phyloP scores from a whole-genome alignment of 495 filamentous ascomycete species.

The Podospora tetraspora region DNA sequence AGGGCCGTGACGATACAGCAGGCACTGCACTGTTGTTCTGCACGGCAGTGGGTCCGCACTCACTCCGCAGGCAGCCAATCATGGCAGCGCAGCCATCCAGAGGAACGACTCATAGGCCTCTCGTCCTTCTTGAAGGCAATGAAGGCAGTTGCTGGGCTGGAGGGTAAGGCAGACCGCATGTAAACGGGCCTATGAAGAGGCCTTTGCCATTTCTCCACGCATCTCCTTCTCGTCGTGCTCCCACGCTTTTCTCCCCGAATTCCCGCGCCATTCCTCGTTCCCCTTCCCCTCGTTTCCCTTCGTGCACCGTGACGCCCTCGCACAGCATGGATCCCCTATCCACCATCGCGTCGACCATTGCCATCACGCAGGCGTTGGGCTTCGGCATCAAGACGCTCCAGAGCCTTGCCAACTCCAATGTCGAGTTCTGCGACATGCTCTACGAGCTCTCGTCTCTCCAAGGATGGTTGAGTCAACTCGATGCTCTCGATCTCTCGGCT shows the following conservation, averaged over 20 bases:
- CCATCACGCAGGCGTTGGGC: conserved; percentile 2
- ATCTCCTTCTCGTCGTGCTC: not conserved
- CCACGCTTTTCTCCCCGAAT: not conserved
- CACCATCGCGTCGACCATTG: not conserved
- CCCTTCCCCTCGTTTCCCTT: not conserved
- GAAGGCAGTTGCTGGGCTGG: not conserved
- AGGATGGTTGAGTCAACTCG: not conserved
- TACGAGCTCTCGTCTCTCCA: not conserved
- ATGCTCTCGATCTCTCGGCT: not conserved
- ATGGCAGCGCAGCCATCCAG: not conserved
- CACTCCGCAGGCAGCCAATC: not conserved
- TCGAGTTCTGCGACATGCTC: conserved; percentile 5
- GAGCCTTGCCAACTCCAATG: not conserved
- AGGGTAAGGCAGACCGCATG: not conserved
- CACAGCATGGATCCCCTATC: conserved; percentile 1
- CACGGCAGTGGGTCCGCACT: not conserved
- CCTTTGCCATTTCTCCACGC: not conserved
- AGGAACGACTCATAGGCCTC: not conserved
- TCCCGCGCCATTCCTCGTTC: not conserved
- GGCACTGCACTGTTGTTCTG: not conserved
- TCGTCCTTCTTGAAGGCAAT: not conserved
- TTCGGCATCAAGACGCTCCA: conserved; percentile 1
- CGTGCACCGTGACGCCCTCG: not conserved
- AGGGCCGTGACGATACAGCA: not conserved
- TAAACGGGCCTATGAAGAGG: not conserved